Percentiles rank a stretch among this genome's conserved stretches.
Evolutionary conservation across 2,329 filamentous ascomycete genomes (phyloP).

Genomic region (Tolypocladium sp.): DNA sequence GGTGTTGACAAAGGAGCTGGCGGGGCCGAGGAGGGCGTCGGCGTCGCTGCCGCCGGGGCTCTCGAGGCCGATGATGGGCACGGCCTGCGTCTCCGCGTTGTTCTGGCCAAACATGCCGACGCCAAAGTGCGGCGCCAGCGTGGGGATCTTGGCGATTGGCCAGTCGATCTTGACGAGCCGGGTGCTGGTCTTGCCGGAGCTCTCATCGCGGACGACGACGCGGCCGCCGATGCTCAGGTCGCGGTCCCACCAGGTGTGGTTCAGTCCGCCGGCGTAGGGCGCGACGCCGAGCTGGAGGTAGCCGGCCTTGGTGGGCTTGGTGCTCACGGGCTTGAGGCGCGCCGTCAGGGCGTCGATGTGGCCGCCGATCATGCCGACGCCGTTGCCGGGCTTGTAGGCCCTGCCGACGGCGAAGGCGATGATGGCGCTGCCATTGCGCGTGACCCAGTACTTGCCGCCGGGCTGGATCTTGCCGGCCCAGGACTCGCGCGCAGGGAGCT

Average conservation of each 20-base stretch:
- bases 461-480: conserved; percentile 66
- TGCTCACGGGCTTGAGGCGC: conserved; percentile 83
- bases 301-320: conserved; percentile 73
- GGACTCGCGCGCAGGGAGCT: conserved; percentile 68
- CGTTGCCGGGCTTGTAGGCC: conserved; percentile 75
- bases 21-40: conserved; percentile 43
- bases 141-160: conserved; percentile 89
- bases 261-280: conserved; percentile 82
- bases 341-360: conserved; percentile 91
- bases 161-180: conserved; percentile 87
- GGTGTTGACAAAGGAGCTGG: conserved; percentile 66
- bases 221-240: conserved; percentile 86
- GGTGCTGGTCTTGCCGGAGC: conserved; percentile 65
- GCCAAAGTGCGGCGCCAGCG: conserved; percentile 89
- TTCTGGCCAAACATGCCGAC: conserved; percentile 56
- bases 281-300: conserved; percentile 87
- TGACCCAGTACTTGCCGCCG: conserved; percentile 83
- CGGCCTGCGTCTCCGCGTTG: conserved; percentile 88
- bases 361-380: conserved; percentile 78
- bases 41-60: conserved; percentile 43
- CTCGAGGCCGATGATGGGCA: conserved; percentile 87
- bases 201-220: conserved; percentile 69
- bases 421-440: conserved; percentile 75
- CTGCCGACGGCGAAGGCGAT: conserved; percentile 80
- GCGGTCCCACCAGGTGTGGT: conserved; percentile 93